phyloP scores from a whole-genome alignment of 2,329 filamentous ascomycete species.

The Chrysosphaeria jannelii region DNA sequence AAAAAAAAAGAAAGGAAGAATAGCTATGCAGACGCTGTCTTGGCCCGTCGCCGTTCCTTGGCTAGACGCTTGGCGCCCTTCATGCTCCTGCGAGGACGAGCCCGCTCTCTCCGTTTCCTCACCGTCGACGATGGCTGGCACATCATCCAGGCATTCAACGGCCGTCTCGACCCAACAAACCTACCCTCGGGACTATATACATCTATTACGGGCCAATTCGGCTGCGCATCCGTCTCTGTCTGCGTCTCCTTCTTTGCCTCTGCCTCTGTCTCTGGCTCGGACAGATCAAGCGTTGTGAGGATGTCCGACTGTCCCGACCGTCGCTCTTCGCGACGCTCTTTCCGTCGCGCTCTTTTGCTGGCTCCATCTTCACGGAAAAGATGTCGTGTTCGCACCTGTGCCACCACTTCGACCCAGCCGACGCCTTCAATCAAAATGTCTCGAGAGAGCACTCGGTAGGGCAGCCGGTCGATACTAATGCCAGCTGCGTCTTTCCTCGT shows the following conservation, averaged over 20 bases:
- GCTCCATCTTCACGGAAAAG: constrained; percentile 8
- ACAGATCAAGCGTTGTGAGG: constrained; percentile 7
- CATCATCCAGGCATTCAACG: constrained; percentile 42
- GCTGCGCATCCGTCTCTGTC: background rate
- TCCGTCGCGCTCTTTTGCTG: background rate
- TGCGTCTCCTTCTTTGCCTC: background rate
- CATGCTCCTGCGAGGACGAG: constrained; percentile 5
- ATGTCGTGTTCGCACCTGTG: constrained; percentile 39
- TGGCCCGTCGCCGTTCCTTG: constrained; percentile 3
- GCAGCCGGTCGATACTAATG: constrained; percentile 34
- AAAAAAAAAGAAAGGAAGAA: background rate
- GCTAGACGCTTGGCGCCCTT: constrained; percentile 6
- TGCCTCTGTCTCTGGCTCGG: constrained; percentile 1
- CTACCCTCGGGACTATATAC: constrained; percentile 66
- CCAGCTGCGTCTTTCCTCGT: constrained; percentile 30
- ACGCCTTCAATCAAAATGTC: constrained; percentile 80
- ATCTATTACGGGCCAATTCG: constrained; percentile 40
- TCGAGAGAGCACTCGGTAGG: constrained; percentile 48
- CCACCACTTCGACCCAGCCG: constrained; percentile 72
- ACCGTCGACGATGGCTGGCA: constrained; percentile 16
- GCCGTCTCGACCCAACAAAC: constrained; percentile 34
- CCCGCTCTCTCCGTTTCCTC: constrained; percentile 6
- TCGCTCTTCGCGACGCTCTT: too few species aligned
- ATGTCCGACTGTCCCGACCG: constrained; percentile 3
- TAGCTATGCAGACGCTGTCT: background rate